Base-by-base conservation (phyloP, 768 basidiomycete species). In the Tricholoma furcatifolium region DNA sequence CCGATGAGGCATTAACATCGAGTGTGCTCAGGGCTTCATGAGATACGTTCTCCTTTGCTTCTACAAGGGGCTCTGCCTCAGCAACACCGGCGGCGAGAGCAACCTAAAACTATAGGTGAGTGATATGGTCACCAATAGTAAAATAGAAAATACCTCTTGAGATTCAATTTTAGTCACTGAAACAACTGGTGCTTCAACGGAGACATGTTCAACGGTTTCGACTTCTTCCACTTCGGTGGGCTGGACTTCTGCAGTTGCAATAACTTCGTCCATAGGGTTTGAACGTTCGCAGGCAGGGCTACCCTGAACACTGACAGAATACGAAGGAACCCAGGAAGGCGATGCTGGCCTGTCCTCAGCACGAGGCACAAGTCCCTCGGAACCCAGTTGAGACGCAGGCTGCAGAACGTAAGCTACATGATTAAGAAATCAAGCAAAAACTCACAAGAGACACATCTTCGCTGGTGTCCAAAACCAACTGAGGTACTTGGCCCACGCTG, bases 261-360 rank as follows among this genome's bases (percentile, higher is more conserved):
- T 15, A 4, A 11, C 35, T 20, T 57, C 57, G 23, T 58, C 59
- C 18, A 53, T 40, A 44, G 57, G 60, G 32, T 59, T 54, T 0
- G 47, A 38, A 32, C 11, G 40, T 51, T 55, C 57, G 7, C 51
- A 51, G 39, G 53, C 46, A 1, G 61, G 61, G 44, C 57, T 67
- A 27, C 71, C 71, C 58, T 72, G 70, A 21, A 51, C 60, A 40
- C 63, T 65, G 27, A 72, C 71, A 32, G 71, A 70, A 53, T 72
- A 71, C 8, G 69, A 71, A 17, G 70, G 61, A 2, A 65, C 65
- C 70, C 67, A 70, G n/a, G 61, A 55, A 21, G 66, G 65, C 1
- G 70, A 70, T 48, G 61, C 61, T n/a, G 65, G 65, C 39, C 64
- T 61, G 27, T 68, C 64, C 38, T 51, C 47, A 11, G 36, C 27